A percentile compares a stretch with the other conserved stretches of the same genome.
Evolutionary conservation across 2,329 filamentous ascomycete species (phyloP).

Genomic region (Fusarium tricinctum): DNA sequence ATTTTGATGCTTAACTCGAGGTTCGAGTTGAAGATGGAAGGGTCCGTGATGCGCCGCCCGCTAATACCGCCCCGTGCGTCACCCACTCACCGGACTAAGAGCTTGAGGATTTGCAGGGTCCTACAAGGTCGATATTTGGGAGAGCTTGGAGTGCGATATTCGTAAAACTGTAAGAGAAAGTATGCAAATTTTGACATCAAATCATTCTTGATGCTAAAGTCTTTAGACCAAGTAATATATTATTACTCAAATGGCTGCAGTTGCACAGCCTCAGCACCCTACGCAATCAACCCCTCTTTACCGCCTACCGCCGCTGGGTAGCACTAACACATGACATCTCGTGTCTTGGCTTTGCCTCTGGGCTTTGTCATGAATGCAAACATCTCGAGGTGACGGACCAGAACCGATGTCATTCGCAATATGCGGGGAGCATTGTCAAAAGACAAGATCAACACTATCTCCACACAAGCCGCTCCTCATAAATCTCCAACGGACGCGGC

Average conservation of each 20-base stretch:
- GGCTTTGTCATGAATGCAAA: conserved; percentile 16
- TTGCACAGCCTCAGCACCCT: conserved; percentile 50
- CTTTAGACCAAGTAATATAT: conserved; percentile 1
- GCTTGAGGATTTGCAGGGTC: conserved; percentile 35
- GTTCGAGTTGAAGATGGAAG: conserved; percentile 34
- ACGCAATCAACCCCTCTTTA: conserved; percentile 49
- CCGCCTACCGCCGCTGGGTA: conserved; percentile 6
- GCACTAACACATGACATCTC: conserved; percentile 36
- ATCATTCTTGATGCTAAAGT: neutral
- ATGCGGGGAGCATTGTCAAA: neutral
- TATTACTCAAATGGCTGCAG: conserved; percentile 24
- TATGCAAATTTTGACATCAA: neutral
- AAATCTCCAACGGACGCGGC: conserved; percentile 12
- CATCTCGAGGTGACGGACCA: neutral
- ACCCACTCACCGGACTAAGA: conserved; percentile 31
- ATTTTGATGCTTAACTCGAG: conserved; percentile 8
- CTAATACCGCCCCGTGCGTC: conserved; percentile 45
- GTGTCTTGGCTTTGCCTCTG: conserved; percentile 32
- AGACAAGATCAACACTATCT: conserved; percentile 16
- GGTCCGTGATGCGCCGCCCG: conserved; percentile 40
- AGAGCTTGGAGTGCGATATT: neutral
- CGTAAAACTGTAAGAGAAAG: neutral
- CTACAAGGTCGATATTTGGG: conserved; percentile 11
- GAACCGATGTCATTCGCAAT: conserved; percentile 24
- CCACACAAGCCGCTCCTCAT: conserved; percentile 14